Conservation (phyloP, 495 filamentous ascomycete species). For the Hypomontagnella submonticulosa region DNA sequence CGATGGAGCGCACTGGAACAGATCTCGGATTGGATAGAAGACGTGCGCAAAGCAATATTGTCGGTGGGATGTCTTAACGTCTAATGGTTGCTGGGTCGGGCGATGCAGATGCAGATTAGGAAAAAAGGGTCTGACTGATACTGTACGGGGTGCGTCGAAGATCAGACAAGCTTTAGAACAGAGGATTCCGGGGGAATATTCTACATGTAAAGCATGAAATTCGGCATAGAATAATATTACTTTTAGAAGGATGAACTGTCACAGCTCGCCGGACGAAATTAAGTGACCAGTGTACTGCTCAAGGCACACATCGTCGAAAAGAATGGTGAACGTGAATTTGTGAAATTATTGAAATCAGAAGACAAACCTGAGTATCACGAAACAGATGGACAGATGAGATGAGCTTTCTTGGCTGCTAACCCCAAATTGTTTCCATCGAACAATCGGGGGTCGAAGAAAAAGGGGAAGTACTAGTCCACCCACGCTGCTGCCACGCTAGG, state of each 20-base stretch:
- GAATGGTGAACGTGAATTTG: not conserved
- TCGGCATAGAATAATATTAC: not conserved
- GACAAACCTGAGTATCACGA: too few relatives aligned
- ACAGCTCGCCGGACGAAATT: constrained; percentile 5
- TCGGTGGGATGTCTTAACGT: constrained; percentile 30
- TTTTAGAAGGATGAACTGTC: constrained; percentile 27
- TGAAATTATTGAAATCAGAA: too few relatives aligned
- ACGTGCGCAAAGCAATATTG: constrained; percentile 31
- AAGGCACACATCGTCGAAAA: constrained; percentile 19
- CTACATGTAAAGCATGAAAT: constrained; percentile 1
- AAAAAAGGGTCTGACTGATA: constrained; percentile 25
- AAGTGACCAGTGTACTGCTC: constrained; percentile 6
- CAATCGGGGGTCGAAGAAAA: constrained; percentile 23
- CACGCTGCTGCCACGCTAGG: constrained; percentile 30
- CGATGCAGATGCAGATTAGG: constrained; percentile 34
- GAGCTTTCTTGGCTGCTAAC: not conserved
- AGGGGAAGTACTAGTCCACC: constrained; percentile 9
- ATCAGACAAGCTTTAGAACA: constrained; percentile 24
- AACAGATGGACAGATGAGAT: not conserved
- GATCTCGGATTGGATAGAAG: constrained; percentile 35
- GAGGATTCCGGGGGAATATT: constrained; percentile 29
- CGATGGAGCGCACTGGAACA: constrained; percentile 37
- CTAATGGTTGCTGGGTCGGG: constrained; percentile 33
- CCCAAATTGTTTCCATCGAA: constrained; percentile 15
- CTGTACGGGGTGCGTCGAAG: constrained; percentile 18